Evolutionary conservation across 768 basidiomycete species (phyloP).

Genomic region (Crucibulum laeve): DNA sequence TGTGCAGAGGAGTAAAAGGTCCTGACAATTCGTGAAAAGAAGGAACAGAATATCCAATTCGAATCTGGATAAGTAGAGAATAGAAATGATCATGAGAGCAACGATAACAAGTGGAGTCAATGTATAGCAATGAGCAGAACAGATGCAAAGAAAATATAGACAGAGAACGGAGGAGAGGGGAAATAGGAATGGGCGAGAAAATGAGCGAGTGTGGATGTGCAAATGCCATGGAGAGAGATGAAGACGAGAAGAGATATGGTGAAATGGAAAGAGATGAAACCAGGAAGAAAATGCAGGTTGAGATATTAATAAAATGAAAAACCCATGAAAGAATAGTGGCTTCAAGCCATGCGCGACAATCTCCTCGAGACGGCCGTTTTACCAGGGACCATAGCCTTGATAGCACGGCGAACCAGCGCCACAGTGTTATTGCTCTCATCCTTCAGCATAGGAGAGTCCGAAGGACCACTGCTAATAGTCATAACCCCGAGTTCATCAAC

Average conservation of each 20-base stretch:
- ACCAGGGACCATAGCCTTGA: constrained; percentile 72
- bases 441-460: constrained; percentile 24
- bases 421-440: constrained; percentile 48
- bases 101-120: not conserved
- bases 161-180: not conserved
- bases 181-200: not conserved
- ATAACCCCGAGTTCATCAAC: constrained; percentile 67
- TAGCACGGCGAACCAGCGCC: constrained; percentile 61
- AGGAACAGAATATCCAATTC: too few relatives aligned
- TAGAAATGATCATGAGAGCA: constrained; percentile 2
- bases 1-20: not conserved
- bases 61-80: too few relatives aligned
- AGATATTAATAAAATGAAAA: constrained; percentile 4
- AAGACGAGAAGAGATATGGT: not conserved
- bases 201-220: not conserved
- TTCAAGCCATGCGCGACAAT: constrained; percentile 36
- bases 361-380: constrained; percentile 51
- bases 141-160: not conserved
- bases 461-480: constrained; percentile 24
- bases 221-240: not conserved
- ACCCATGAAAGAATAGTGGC: constrained; percentile 2
- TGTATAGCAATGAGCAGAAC: not conserved
- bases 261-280: not conserved
- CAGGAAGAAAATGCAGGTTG: not conserved
- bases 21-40: not conserved